Percentiles rank a stretch among this genome's conserved stretches.
Conservation (phyloP, 75 land plant species). For the Selaginella tamariscina region DNA sequence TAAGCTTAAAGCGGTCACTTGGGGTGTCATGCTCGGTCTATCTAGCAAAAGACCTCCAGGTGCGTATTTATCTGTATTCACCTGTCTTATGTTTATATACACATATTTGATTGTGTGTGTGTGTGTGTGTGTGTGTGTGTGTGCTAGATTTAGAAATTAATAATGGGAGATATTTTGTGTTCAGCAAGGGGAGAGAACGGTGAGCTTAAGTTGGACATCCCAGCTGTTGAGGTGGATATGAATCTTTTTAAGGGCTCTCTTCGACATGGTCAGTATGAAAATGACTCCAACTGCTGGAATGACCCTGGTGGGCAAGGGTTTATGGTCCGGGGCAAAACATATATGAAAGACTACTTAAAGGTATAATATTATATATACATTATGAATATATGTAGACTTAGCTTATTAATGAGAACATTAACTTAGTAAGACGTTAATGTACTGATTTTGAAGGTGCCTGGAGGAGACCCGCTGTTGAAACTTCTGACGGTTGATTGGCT, state of each 20-base stretch:
- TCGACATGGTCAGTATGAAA: slow-evolving; percentile 31
- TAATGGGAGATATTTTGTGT: not conserved
- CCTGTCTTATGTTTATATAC: slow-evolving; percentile 4
- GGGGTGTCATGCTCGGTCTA: slow-evolving; percentile 12
- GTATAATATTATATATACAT: too few species aligned
- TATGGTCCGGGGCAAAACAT: slow-evolving; percentile 11
- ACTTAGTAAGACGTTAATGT: too few species aligned
- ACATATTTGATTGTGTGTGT: too few species aligned
- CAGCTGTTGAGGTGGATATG: slow-evolving; percentile 35
- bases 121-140: too few species aligned
- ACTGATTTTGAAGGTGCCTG: slow-evolving; percentile 22
- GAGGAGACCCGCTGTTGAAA: slow-evolving; percentile 32
- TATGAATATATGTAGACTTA: too few species aligned
- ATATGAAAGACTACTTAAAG: slow-evolving; percentile 2
- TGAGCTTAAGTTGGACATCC: slow-evolving; percentile 26
- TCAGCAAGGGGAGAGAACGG: slow-evolving; percentile 21
- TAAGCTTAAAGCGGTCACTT: slow-evolving; percentile 12
- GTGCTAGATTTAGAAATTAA: not conserved
- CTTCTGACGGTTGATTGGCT: slow-evolving; percentile 33
- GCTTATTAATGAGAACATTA: too few species aligned
- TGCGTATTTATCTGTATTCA: slow-evolving; percentile 2
- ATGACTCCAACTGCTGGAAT: slow-evolving; percentile 16
- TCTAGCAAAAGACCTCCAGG: slow-evolving; percentile 10
- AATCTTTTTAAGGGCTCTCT: slow-evolving; percentile 45
- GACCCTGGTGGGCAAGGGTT: not conserved